Conservation (phyloP, 78 protist genomes). For the Salpingoeca rosetta region DNA sequence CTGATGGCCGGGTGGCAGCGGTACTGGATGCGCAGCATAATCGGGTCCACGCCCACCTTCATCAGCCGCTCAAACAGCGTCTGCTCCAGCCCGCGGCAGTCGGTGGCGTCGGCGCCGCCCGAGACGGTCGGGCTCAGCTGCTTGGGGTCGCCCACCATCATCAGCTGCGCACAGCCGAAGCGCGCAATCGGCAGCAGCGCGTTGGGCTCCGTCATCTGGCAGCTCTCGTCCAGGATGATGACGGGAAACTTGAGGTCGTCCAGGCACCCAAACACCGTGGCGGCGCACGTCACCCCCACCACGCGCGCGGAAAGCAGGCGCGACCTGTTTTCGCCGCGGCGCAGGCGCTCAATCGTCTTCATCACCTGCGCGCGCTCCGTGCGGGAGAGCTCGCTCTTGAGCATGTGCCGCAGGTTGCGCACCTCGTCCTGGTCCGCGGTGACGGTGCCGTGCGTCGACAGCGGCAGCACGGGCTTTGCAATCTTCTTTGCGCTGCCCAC, state of each 20-base stretch:
- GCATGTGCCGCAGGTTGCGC: constrained; percentile 26
- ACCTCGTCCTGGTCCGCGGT: constrained; percentile 21
- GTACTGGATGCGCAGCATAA: constrained; percentile 55
- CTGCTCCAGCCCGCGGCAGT: constrained; percentile 42
- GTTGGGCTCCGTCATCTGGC: constrained; percentile 64
- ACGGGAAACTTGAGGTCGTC: constrained; percentile 44
- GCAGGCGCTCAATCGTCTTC: constrained; percentile 2
- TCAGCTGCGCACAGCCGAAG: not conserved
- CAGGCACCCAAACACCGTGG: constrained; percentile 53
- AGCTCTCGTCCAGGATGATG: constrained; percentile 59
- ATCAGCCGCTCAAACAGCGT: constrained; percentile 61
- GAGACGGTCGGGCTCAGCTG: constrained; percentile 61
- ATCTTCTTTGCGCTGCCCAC: constrained; percentile 66
- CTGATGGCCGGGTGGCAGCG: constrained; percentile 68
- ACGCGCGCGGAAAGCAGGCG: constrained; percentile 17
- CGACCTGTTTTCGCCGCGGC: constrained; percentile 14
- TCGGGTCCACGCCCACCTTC: not conserved
- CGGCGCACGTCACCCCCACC: constrained; percentile 59
- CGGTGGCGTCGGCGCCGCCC: not conserved
- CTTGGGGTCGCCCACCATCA: constrained; percentile 65
- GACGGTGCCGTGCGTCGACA: constrained; percentile 15
- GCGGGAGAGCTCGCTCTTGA: not conserved
- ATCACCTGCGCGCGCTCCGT: constrained; percentile 1
- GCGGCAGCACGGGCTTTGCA: constrained; percentile 41
- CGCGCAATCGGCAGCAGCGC: constrained; percentile 46